Evolutionary conservation across 2,329 filamentous ascomycete genomes (phyloP).

Genomic region (Leptographium galeiforme): DNA sequence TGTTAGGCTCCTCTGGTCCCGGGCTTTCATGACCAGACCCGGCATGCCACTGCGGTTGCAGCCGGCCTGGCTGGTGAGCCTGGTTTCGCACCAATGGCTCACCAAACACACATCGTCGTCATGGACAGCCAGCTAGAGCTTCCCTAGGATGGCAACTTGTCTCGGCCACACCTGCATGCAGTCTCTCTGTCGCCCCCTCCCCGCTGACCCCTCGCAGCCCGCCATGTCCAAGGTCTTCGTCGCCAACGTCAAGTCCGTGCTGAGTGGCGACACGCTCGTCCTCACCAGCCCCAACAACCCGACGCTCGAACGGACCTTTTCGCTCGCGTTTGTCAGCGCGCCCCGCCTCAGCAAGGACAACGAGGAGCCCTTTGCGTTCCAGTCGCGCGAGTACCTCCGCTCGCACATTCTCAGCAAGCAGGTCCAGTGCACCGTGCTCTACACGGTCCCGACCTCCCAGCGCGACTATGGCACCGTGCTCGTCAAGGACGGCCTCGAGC

Average conservation of each 20-base stretch:
- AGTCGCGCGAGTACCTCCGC: constrained; percentile 86
- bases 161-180: not conserved
- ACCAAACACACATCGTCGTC: too few relatives aligned
- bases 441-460: constrained; percentile 72
- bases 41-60: too few relatives aligned
- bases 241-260: constrained; percentile 79
- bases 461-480: constrained; percentile 78
- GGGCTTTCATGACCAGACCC: too few relatives aligned
- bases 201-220: constrained; percentile 4
- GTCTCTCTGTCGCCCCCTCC: too few relatives aligned
- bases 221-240: constrained; percentile 41
- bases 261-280: constrained; percentile 86
- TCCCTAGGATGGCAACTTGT: too few relatives aligned
- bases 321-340: constrained; percentile 82
- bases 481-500: constrained; percentile 58
- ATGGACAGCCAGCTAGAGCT: too few relatives aligned
- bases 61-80: too few relatives aligned
- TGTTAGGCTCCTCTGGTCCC: too few relatives aligned
- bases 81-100: too few relatives aligned
- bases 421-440: constrained; percentile 72
- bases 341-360: constrained; percentile 78
- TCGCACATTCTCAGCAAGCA: constrained; percentile 74
- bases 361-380: constrained; percentile 85
- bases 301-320: constrained; percentile 70
- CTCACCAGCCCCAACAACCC: constrained; percentile 72